These are phyloP conservation scores for Salvia sclarea DNA, from an alignment of 305 asterid genomes.

Conservation along the genomic window DNA sequence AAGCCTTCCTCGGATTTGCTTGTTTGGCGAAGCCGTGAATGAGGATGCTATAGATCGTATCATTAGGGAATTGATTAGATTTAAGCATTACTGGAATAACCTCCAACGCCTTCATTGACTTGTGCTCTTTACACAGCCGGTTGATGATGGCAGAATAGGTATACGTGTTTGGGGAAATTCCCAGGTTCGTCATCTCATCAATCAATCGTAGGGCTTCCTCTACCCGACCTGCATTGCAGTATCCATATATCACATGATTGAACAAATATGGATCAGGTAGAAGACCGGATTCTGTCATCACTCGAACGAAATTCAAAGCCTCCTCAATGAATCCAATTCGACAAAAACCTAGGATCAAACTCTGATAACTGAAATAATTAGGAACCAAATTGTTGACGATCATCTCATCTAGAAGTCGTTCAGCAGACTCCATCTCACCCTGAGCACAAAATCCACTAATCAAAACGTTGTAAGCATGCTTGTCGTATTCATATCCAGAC, in stretches of 20 bases:
- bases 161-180: constrained; percentile 35
- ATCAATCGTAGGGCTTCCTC: constrained; percentile 37
- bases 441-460: constrained; percentile 48
- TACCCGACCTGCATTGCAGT: constrained; percentile 38
- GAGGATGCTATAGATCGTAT: constrained; percentile 52
- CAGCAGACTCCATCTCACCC: constrained; percentile 46
- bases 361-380: constrained; percentile 34
- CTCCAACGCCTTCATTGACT: constrained; percentile 51
- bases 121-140: constrained; percentile 49
- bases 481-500: constrained; percentile 48
- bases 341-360: constrained; percentile 44
- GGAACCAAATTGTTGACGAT: constrained; percentile 37
- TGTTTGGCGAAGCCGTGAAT: constrained; percentile 57
- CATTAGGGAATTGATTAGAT: constrained; percentile 43
- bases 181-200: constrained; percentile 30
- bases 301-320: constrained; percentile 34
- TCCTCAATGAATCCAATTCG: constrained; percentile 38
- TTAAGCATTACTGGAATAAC: constrained; percentile 61
- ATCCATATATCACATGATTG: constrained; percentile 38
- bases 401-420: constrained; percentile 44
- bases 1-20: constrained; percentile 38
- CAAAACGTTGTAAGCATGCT: constrained; percentile 48
- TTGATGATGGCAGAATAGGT: constrained; percentile 41
- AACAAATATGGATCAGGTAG: constrained; percentile 29
- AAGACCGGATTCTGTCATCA: constrained; percentile 30